Conservation (phyloP, 768 basidiomycete genomes). For the Strobilomyces echinocephalus region DNA sequence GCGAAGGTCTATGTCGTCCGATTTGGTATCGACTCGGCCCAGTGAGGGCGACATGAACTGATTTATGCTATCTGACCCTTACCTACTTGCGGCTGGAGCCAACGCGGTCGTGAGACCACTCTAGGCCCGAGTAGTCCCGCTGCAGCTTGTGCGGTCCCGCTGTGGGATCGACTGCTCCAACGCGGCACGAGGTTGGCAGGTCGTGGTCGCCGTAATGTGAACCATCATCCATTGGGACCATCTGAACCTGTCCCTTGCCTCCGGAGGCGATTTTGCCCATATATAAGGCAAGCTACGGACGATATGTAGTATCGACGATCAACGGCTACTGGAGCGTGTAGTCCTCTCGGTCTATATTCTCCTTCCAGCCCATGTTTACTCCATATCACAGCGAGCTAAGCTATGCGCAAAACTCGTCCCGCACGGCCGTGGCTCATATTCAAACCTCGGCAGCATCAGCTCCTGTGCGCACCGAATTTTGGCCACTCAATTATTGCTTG, state of each 20-base stretch:
- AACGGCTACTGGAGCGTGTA: background rate
- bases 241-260: background rate
- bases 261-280: background rate
- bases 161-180: background rate
- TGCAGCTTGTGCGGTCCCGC: too few relatives aligned
- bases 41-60: background rate
- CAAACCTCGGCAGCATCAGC: background rate
- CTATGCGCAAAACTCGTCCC: background rate
- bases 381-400: background rate
- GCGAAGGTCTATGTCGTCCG: background rate
- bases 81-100: too few relatives aligned
- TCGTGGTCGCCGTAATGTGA: too few relatives aligned
- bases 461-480: background rate
- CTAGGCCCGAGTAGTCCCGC: background rate
- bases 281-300: background rate
- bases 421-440: background rate
- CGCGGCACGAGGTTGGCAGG: background rate
- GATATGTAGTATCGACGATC: background rate
- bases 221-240: background rate
- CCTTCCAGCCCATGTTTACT: background rate
- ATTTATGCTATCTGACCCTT: too few relatives aligned
- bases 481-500: background rate
- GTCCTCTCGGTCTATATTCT: background rate
- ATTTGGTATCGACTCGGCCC: background rate
- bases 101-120: background rate